phyloP scores from a whole-genome alignment of 371 early-diverging fungal genomes.

The Saksenaea vasiformis region DNA sequence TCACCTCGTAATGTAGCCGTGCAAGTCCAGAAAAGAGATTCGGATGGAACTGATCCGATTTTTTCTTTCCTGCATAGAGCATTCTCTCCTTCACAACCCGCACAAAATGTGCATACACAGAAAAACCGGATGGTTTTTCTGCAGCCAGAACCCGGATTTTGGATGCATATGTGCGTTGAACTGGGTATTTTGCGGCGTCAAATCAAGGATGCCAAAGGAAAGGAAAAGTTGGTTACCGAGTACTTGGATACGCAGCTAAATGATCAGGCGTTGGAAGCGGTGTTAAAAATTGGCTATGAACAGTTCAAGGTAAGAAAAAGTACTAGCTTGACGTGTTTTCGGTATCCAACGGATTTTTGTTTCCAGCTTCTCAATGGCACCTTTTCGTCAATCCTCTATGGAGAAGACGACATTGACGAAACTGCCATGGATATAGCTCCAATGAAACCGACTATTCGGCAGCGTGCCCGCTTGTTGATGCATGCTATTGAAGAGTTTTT shows the following conservation, averaged over 20 bases:
- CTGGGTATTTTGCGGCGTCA: conserved; percentile 54
- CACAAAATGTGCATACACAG: conserved; percentile 73
- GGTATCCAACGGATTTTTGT: not conserved
- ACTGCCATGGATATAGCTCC: not conserved
- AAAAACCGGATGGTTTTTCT: conserved; percentile 69
- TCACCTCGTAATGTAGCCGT: conserved; percentile 58
- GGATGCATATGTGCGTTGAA: conserved; percentile 75
- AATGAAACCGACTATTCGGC: conserved; percentile 19
- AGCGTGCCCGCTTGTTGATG: conserved; percentile 44
- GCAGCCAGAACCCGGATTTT: conserved; percentile 75
- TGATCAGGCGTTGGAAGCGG: conserved; percentile 55
- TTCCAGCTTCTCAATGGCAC: conserved; percentile 48
- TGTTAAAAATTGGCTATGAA: conserved; percentile 61
- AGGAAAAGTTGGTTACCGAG: conserved; percentile 57
- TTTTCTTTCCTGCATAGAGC: conserved; percentile 44
- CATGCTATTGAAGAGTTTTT: conserved; percentile 63
- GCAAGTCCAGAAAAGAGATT: conserved; percentile 1
- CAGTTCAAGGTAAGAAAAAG: conserved; percentile 58
- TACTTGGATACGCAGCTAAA: conserved; percentile 63
- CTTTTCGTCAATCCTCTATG: conserved; percentile 34
- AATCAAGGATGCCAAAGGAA: conserved; percentile 59
- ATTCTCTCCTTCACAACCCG: conserved; percentile 63
- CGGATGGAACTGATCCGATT: not conserved
- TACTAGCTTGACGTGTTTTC: not conserved
- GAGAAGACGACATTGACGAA: not conserved